Conservation (phyloP, 2,329 filamentous ascomycete species). For the Balansia obtecta region DNA sequence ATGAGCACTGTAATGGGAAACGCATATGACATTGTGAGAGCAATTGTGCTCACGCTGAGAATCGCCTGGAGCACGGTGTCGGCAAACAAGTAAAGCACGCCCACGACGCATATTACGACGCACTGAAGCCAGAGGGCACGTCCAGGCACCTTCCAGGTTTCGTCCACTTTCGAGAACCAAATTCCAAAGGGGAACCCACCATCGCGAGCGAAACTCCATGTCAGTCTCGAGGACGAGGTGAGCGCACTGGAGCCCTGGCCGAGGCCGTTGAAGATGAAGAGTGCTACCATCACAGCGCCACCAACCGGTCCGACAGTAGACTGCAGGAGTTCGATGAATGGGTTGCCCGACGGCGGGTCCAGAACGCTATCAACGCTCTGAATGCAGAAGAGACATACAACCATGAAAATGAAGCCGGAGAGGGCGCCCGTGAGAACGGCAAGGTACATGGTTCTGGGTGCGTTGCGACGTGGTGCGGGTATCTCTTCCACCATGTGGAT, state of each 20-base stretch:
- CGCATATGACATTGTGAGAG: conserved; percentile 36
- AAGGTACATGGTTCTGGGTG: conserved; percentile 38
- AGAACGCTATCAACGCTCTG: conserved; percentile 31
- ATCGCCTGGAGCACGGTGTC: conserved; percentile 40
- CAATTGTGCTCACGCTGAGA: conserved; percentile 42
- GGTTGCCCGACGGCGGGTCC: conserved; percentile 26
- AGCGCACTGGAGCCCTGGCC: conserved; percentile 39
- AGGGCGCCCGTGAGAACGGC: conserved; percentile 36
- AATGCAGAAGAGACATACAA: conserved; percentile 38
- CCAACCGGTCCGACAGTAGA: conserved; percentile 22
- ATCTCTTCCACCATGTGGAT: conserved; percentile 48
- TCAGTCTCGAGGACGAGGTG: conserved; percentile 38
- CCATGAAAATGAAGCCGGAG: conserved; percentile 38
- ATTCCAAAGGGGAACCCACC: conserved; percentile 32
- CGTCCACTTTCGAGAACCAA: conserved; percentile 31
- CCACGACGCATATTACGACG: conserved; percentile 28
- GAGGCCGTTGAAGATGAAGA: conserved; percentile 44
- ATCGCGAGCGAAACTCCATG: conserved; percentile 43
- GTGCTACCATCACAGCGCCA: conserved; percentile 31
- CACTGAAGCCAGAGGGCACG: conserved; percentile 41
- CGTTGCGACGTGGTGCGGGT: conserved; percentile 36
- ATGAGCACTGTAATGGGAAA: conserved; percentile 38
- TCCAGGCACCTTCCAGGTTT: conserved; percentile 37
- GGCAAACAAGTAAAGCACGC: conserved; percentile 43
- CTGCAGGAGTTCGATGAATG: conserved; percentile 36